Evolutionary conservation across 805 yeast species (phyloP).

Genomic region (Debaryomyces hansenii): DNA sequence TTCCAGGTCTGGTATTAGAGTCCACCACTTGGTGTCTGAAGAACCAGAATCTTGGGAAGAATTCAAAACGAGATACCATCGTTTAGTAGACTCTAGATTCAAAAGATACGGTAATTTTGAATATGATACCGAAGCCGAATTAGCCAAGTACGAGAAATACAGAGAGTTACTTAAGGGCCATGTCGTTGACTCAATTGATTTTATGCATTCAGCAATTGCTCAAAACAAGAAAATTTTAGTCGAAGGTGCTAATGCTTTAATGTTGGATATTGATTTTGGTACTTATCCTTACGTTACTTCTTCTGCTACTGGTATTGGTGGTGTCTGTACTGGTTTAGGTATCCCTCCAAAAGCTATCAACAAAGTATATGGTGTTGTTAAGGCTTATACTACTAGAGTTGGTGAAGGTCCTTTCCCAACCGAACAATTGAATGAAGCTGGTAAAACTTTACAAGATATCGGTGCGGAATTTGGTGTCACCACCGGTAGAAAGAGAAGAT

Average conservation of each 20-base stretch:
- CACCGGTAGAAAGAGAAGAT: slow-evolving; percentile 97
- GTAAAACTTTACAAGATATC: slow-evolving; percentile 82
- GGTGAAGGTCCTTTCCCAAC: slow-evolving; percentile 99
- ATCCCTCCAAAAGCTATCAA: slow-evolving; percentile 84
- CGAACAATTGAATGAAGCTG: slow-evolving; percentile 85
- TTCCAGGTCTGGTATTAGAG: slow-evolving; percentile 93
- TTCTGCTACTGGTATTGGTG: slow-evolving; percentile 94
- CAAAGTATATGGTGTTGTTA: slow-evolving; percentile 91
- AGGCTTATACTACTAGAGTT: slow-evolving; percentile 97
- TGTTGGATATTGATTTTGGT: slow-evolving; percentile 97
- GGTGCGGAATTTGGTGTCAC: slow-evolving; percentile 98
- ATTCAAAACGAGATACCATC: slow-evolving; percentile 73
- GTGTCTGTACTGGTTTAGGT: slow-evolving; percentile 96
- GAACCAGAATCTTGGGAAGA: slow-evolving; percentile 93
- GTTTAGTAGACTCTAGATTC: slow-evolving; percentile 77
- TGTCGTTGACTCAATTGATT: slow-evolving; percentile 89
- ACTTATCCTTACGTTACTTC: slow-evolving; percentile 98
- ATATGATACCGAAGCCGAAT: slow-evolving; percentile 78
- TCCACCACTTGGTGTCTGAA: slow-evolving; percentile 89
- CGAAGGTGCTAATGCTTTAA: slow-evolving; percentile 97
- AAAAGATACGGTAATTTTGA: slow-evolving; percentile 93
- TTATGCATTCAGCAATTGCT: slow-evolving; percentile 74
- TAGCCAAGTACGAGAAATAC: slow-evolving; percentile 71
- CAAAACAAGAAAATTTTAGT: slow-evolving; percentile 83
- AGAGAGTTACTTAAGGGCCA: slow-evolving; percentile 79